Evolutionary conservation across 1,284 basidiomycete species (phyloP), one percentile per base, ranked within the genome.

Genomic region (Ceratobasidium sp.): DNA sequence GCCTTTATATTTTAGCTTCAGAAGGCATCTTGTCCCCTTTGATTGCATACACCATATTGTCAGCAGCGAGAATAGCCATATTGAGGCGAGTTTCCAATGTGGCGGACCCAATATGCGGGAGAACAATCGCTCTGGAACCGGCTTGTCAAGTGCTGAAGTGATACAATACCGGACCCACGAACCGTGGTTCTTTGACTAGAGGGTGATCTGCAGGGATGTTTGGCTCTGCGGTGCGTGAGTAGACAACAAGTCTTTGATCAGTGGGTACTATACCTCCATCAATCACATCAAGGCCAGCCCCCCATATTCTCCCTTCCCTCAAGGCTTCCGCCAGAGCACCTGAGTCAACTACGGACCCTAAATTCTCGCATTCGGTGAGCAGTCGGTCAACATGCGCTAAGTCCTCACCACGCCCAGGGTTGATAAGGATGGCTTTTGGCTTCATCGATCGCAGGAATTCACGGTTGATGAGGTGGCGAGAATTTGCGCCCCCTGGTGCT

Each of bases 41-140:
- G 6, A 84, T 74, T 2, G 83, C 91, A 0, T 82, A 86, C 8
- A 92, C 79, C 64, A 90, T 76, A 78, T 93, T 93, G 67, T 86
- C 83, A 2, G 84, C 89, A 0, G 90, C 90, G 48, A 92, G 81
- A 8, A 85, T 87, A 0, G 91, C 93, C 95, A 97, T 97, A 2
- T 85, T 91, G 48, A 86, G 80, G 70, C 96, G 85, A 9, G 95
- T 93, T 81, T 97, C 92, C 18, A 88, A 84, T 28, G 96, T 96
- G 1, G 92, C 96, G 74, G 92, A 94, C 26, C 89, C 97, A 70
- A 98, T 90, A 78, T 98, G 96, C 0, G 97, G 96, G 36, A 98
- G 77, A 16, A 96, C 84, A 3, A 90, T 84, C 75, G 92, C 92
- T 77, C 92, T 92, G 76, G 41, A 52, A 45, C 18, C 65, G 71